Conservation (phyloP, 495 filamentous ascomycete species). For the Oleoguttula mirabilis region DNA sequence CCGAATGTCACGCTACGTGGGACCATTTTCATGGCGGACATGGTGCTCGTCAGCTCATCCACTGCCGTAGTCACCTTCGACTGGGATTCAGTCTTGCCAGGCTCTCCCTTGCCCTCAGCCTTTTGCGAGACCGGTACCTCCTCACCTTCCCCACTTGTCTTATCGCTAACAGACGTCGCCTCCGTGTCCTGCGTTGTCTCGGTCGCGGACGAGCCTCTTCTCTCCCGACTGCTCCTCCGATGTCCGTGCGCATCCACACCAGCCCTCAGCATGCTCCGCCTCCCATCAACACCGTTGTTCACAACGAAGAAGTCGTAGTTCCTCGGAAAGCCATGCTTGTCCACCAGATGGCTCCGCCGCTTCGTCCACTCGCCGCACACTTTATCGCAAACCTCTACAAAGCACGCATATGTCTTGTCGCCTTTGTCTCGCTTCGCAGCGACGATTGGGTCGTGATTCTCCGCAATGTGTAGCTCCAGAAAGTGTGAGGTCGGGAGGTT, state of each 20-base stretch:
- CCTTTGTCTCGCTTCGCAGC: constrained; percentile 60
- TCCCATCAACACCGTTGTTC: constrained; percentile 75
- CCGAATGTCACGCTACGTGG: constrained; percentile 67
- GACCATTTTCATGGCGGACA: constrained; percentile 75
- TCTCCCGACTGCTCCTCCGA: constrained; percentile 18
- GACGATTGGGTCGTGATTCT: constrained; percentile 76
- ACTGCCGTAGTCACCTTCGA: too few relatives aligned
- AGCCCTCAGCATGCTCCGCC: constrained; percentile 59
- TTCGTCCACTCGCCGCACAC: constrained; percentile 77
- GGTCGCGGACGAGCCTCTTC: constrained; percentile 15
- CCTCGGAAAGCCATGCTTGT: constrained; percentile 86
- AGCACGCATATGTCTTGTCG: constrained; percentile 86
- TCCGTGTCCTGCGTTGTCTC: constrained; percentile 19
- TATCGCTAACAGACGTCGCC: constrained; percentile 19
- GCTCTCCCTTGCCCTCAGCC: neutral
- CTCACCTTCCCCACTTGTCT: constrained; percentile 3
- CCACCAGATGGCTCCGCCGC: constrained; percentile 72
- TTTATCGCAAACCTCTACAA: constrained; percentile 76
- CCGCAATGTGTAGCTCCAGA: constrained; percentile 74
- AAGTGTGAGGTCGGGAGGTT: constrained; percentile 44
- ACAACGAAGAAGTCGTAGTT: constrained; percentile 86
- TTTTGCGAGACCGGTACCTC: constrained; percentile 2
- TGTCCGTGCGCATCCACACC: constrained; percentile 17
- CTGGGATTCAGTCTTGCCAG: too few relatives aligned
- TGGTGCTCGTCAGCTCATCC: constrained; percentile 59